Percentiles rank a stretch among this genome's conserved stretches.
Conservation (phyloP, 805 yeast genomes). For the Pichia kluyveri region DNA sequence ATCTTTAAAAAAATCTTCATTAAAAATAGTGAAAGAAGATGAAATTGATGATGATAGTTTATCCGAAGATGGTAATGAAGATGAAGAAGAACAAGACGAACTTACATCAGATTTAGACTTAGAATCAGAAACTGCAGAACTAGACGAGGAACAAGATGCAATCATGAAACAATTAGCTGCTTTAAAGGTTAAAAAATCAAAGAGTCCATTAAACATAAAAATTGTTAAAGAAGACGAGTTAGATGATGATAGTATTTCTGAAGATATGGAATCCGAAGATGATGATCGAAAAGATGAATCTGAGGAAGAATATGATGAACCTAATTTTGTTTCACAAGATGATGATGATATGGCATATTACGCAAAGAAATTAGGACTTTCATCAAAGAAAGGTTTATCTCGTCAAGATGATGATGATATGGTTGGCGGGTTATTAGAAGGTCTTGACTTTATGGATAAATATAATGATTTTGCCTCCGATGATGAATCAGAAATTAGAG, state of each 20-base stretch:
- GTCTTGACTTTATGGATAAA: slow-evolving; percentile 37
- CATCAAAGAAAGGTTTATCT: slow-evolving; percentile 42
- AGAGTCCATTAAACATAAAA: slow-evolving; percentile 12
- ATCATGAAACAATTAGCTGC: slow-evolving; percentile 37
- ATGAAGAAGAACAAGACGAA: slow-evolving; percentile 14
- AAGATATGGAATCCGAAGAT: background rate
- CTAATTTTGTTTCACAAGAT: slow-evolving; percentile 28
- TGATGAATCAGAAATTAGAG: slow-evolving; percentile 3
- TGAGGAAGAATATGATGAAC: slow-evolving; percentile 12
- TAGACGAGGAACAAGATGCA: slow-evolving; percentile 5
- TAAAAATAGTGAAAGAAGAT: slow-evolving; percentile 25
- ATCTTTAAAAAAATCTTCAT: slow-evolving; percentile 3
- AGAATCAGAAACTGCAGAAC: slow-evolving; percentile 9
- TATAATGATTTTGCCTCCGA: slow-evolving; percentile 12
- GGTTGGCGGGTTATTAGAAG: slow-evolving; percentile 74
- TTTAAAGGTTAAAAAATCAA: slow-evolving; percentile 24
- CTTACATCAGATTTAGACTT: background rate
- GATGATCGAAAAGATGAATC: slow-evolving; percentile 6
- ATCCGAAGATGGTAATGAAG: slow-evolving; percentile 17
- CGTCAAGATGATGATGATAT: slow-evolving; percentile 61
- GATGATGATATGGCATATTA: slow-evolving; percentile 76
- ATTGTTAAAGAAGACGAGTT: slow-evolving; percentile 17
- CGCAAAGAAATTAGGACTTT: slow-evolving; percentile 70
- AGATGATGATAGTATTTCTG: slow-evolving; percentile 9
- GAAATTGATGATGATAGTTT: slow-evolving; percentile 10